A percentile compares a stretch with the other conserved stretches of the same genome.
Evolutionary conservation across 177 flowering plant genomes (phyloP).

Genomic region (Tripterygium wilfordii): DNA sequence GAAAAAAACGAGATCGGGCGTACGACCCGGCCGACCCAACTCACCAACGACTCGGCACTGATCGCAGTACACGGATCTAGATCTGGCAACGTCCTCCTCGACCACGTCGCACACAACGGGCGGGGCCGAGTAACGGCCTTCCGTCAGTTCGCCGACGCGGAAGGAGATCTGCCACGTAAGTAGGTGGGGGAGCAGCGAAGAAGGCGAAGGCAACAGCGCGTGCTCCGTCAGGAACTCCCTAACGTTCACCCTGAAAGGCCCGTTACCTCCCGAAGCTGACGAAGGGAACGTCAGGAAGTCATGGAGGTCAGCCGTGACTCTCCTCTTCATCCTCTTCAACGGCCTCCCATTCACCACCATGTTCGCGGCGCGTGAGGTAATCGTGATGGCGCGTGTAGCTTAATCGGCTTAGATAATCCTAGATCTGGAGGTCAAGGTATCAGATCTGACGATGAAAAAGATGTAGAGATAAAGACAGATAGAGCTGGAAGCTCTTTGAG

Average conservation of each 20-base stretch:
- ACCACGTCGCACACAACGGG: constrained; percentile 44
- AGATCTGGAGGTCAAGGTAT: too few species aligned
- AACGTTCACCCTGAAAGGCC: constrained; percentile 49
- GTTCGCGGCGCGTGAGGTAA: too few species aligned
- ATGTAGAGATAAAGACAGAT: too few species aligned
- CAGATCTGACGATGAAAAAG: too few species aligned
- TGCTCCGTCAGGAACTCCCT: constrained; percentile 37
- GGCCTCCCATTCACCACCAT: constrained; percentile 66
- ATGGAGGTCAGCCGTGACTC: constrained; percentile 57
- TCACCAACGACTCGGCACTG: constrained; percentile 98
- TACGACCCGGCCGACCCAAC: constrained; percentile 21
- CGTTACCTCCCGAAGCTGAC: constrained; percentile 11
- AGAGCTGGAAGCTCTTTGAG: too few species aligned
- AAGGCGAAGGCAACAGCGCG: constrained; percentile 38
- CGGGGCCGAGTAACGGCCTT: constrained; percentile 22
- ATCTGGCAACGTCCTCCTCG: constrained; percentile 82
- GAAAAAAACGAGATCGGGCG: background rate
- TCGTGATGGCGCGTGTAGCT: too few species aligned
- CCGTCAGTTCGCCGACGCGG: constrained; percentile 40
- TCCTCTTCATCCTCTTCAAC: constrained; percentile 53
- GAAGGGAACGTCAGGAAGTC: constrained; percentile 54
- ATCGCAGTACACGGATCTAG: constrained; percentile 88
- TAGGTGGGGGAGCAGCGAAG: constrained; percentile 49
- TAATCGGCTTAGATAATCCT: too few species aligned
- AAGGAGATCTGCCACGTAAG: constrained; percentile 69